phyloP scores from a whole-genome alignment of 371 early-diverging fungal genomes.

The Circinella umbellata region DNA sequence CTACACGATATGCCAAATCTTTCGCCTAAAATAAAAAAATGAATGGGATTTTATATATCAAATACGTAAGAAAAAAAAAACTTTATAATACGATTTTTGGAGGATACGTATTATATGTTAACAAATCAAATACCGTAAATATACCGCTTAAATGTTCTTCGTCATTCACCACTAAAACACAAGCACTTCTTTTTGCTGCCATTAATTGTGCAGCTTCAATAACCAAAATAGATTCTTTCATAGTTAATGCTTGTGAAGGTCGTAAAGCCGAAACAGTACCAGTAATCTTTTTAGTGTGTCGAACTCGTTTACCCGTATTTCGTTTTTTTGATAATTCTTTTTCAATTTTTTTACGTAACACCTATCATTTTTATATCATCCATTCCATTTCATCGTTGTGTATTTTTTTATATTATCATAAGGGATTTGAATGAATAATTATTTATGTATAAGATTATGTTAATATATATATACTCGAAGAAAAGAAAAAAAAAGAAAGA shows the following conservation, averaged over 20 bases:
- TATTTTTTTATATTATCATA: not conserved
- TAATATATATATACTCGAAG: too few relatives aligned
- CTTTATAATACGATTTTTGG: too few relatives aligned
- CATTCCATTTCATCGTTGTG: not conserved
- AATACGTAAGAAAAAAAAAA: not conserved
- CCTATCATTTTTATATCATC: slow-evolving; percentile 32
- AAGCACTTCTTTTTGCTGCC: slow-evolving; percentile 96
- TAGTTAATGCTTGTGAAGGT: slow-evolving; percentile 91
- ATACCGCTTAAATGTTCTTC: slow-evolving; percentile 94
- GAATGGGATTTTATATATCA: not conserved
- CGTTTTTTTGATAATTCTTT: slow-evolving; percentile 73
- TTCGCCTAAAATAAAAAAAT: slow-evolving; percentile 27
- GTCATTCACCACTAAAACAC: slow-evolving; percentile 87
- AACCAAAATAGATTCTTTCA: slow-evolving; percentile 86
- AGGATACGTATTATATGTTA: not conserved
- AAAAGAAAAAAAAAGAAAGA: slow-evolving; percentile 11
- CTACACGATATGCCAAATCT: slow-evolving; percentile 47
- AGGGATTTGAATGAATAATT: too few relatives aligned
- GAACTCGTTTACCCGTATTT: slow-evolving; percentile 32
- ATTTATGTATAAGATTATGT: too few relatives aligned
- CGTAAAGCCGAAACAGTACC: slow-evolving; percentile 92
- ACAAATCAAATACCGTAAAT: slow-evolving; percentile 63
- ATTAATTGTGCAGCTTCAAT: slow-evolving; percentile 95
- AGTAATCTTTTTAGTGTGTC: slow-evolving; percentile 59
- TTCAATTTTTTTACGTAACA: slow-evolving; percentile 76